Base-by-base conservation (phyloP, 805 yeast genomes). In the Yarrowia sp. region DNA sequence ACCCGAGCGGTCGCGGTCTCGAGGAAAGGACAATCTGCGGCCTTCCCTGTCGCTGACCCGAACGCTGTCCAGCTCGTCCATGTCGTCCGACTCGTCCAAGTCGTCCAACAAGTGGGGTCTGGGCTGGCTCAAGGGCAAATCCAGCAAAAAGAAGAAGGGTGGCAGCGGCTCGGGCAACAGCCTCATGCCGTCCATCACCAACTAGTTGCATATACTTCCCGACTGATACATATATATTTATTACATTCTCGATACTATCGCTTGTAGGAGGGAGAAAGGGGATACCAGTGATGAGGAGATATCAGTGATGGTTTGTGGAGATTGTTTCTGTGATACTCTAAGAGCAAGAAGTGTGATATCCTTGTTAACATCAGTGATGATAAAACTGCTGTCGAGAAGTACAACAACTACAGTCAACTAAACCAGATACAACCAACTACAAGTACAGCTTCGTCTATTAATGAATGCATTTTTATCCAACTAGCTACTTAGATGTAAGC, bases 1-100 rank as follows among this genome's bases (percentile, higher is more conserved):
- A 12, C 66, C 66, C 14, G 66, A 46, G 44, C 53, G 66, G 24
- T 58, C 64, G 13, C 19, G 55, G n/a, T 61, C 53, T 38, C 55
- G 66, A 20, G 55, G 55, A 2, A 46, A 61, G 53, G 66, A 61
- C 44, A 38, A 19, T 36, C 24, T 61, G 30, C 43, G 66, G 13
- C 66, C 66, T 3, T 38, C 66, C 9, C 13, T 61, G 42, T 61
- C 66, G 44, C 66, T 61, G 13, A 61, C 66, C 19, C 44, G 66
- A 19, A 46, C 66, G 9, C 66, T 61, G 13, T 61, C 66, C 36
- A 61, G 24, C 66, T 61, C 66, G n/a, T 46, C 56, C 20, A 5
- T 36, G 66, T 61, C 66, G 17, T 61, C 66, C 13, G 39, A 47
- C 55, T 61, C 66, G 36, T 61, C 66, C 55, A 61, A 47, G 46